Conservation (phyloP, 176 grass and related monocot species). For the Oryza brachyantha region DNA sequence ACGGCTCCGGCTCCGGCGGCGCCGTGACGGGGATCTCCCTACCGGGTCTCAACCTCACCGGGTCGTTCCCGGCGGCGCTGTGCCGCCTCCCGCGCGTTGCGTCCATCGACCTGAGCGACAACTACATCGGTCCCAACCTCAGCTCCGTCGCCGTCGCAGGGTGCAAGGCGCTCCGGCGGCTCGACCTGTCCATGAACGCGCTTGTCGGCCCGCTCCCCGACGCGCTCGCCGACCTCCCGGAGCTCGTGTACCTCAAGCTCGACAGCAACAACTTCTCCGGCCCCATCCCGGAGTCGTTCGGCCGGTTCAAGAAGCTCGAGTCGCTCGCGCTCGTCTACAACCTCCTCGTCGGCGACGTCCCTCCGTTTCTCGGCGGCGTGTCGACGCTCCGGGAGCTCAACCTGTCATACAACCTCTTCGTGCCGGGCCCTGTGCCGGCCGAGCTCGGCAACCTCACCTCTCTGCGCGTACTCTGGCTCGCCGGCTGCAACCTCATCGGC, state of each 20-base stretch:
- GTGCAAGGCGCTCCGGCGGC: constrained; percentile 36
- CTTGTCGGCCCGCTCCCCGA: constrained; percentile 69
- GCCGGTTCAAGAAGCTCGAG: constrained; percentile 44
- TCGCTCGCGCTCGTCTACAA: constrained; percentile 61
- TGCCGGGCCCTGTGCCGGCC: constrained; percentile 33
- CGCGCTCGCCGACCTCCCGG: constrained; percentile 50
- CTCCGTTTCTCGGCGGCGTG: constrained; percentile 50
- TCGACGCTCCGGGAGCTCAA: constrained; percentile 70
- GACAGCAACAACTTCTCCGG: constrained; percentile 78
- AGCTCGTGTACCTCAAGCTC: constrained; percentile 55
- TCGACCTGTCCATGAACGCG: constrained; percentile 64
- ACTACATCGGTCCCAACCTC: constrained; percentile 76
- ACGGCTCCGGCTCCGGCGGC: neutral
- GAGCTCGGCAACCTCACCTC: constrained; percentile 46
- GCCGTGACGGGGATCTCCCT: constrained; percentile 41
- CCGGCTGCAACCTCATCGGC: constrained; percentile 58
- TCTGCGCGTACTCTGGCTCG: constrained; percentile 71
- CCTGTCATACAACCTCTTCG: constrained; percentile 76
- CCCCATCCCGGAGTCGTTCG: constrained; percentile 59
- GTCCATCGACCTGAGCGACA: constrained; percentile 39
- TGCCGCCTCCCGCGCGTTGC: constrained; percentile 59
- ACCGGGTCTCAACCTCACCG: constrained; percentile 15
- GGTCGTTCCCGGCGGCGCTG: constrained; percentile 66
- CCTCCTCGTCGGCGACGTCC: constrained; percentile 60
- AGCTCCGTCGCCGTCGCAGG: neutral